A percentile compares a stretch with the other conserved stretches of the same genome.
These are phyloP conservation scores for Phytophthora tubulina DNA, from an alignment of 352 stramenopile genomes.

Conservation along the genomic window DNA sequence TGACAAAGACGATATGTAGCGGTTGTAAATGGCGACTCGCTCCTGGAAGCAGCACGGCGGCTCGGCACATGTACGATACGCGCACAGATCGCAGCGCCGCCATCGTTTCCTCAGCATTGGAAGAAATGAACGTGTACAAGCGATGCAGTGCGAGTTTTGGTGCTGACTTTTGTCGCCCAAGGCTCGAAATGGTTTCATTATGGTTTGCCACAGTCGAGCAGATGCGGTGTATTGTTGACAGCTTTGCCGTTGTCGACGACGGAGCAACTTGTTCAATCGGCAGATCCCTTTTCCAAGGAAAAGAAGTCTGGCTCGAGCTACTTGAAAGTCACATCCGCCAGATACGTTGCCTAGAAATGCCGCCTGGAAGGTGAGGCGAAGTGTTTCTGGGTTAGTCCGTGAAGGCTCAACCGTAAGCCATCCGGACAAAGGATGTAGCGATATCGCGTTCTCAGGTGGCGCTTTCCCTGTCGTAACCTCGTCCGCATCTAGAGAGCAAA, in stretches of 20 bases:
- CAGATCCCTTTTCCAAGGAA: slow-evolving; percentile 36
- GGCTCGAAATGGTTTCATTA: slow-evolving; percentile 22
- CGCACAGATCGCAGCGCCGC: slow-evolving; percentile 40
- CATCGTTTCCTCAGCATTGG: slow-evolving; percentile 27
- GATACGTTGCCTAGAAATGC: slow-evolving; percentile 25
- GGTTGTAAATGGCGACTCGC: slow-evolving; percentile 46
- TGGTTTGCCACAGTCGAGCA: slow-evolving; percentile 19
- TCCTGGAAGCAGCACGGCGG: slow-evolving; percentile 38
- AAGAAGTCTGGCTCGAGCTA: slow-evolving; percentile 28
- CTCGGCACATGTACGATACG: slow-evolving; percentile 39
- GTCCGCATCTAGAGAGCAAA: slow-evolving; percentile 25
- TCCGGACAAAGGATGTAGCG: slow-evolving; percentile 36
- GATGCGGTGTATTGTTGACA: slow-evolving; percentile 7
- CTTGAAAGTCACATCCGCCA: slow-evolving; percentile 23
- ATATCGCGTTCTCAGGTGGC: slow-evolving; percentile 18
- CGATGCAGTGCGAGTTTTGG: slow-evolving; percentile 45
- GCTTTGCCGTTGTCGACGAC: slow-evolving; percentile 7
- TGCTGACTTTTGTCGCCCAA: slow-evolving; percentile 15
- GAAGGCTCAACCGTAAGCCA: slow-evolving; percentile 34
- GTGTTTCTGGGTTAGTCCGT: background rate
- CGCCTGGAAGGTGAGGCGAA: slow-evolving; percentile 38
- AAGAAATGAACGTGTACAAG: slow-evolving; percentile 34
- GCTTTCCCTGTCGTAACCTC: slow-evolving; percentile 38
- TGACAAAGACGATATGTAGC: slow-evolving; percentile 36
- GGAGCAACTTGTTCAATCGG: slow-evolving; percentile 35